Percentiles rank a stretch among this genome's conserved stretches.
phyloP scores from a whole-genome alignment of 2,329 filamentous ascomycete genomes.

The Neobulgaria alba region DNA sequence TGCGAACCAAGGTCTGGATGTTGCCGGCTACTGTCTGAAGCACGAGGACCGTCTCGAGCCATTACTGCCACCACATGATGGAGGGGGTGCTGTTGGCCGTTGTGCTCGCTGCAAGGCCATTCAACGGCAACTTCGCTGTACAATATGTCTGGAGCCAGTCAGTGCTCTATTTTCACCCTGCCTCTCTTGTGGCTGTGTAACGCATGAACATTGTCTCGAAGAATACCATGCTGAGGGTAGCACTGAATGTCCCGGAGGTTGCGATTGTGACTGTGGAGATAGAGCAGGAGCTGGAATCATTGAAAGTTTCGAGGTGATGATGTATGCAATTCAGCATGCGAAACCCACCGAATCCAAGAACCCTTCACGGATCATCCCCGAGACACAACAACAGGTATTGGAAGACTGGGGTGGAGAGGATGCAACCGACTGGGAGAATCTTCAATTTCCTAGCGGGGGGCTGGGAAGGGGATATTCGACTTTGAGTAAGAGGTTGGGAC shows the following conservation, averaged over 20 bases:
- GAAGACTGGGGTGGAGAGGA: conserved; percentile 21
- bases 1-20: conserved; percentile 44
- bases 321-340: conserved; percentile 31
- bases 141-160: conserved; percentile 54
- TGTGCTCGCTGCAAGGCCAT: conserved; percentile 40
- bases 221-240: conserved; percentile 31
- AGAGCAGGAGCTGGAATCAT: conserved; percentile 49
- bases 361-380: not conserved
- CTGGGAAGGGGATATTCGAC: conserved; percentile 22
- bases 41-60: conserved; percentile 57
- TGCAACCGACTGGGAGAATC: conserved; percentile 21
- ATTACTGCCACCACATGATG: conserved; percentile 31
- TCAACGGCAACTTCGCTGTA: conserved; percentile 51
- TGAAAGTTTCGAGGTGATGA: conserved; percentile 52
- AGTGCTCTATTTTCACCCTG: conserved; percentile 53
- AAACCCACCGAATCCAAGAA: conserved; percentile 12
- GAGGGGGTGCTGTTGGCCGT: conserved; percentile 38
- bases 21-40: conserved; percentile 52
- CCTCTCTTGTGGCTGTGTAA: conserved; percentile 53
- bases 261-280: conserved; percentile 54
- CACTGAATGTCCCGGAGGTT: conserved; percentile 50
- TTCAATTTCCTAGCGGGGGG: conserved; percentile 14
- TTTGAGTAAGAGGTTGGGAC: conserved; percentile 21
- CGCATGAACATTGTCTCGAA: conserved; percentile 44
- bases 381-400: no score